Evolutionary conservation across 352 stramenopile species (phyloP).

Genomic region (Phytophthora crassamura): DNA sequence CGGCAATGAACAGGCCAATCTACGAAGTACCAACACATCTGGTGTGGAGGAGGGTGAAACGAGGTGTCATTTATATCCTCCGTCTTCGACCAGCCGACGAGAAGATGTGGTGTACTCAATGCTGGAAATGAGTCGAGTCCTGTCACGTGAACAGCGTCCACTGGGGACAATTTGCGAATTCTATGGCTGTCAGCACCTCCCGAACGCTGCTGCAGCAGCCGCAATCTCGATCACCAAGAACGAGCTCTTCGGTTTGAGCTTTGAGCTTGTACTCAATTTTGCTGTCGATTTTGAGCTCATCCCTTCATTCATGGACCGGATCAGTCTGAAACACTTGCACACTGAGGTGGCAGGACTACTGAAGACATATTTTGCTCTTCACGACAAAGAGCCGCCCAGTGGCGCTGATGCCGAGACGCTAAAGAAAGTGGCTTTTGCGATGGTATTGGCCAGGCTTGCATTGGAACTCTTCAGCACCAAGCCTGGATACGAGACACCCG

Average conservation of each 20-base stretch:
- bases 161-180: conserved; percentile 77
- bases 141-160: conserved; percentile 72
- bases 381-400: conserved; percentile 59
- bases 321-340: conserved; percentile 78
- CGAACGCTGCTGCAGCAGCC: conserved; percentile 23
- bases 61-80: conserved; percentile 26
- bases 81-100: conserved; percentile 30
- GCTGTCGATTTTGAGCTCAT: conserved; percentile 86
- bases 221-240: conserved; percentile 39
- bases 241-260: conserved; percentile 66
- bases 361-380: conserved; percentile 65
- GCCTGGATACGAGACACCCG: conserved; percentile 71
- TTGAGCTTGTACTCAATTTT: conserved; percentile 72
- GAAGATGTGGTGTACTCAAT: conserved; percentile 80
- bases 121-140: conserved; percentile 74
- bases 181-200: conserved; percentile 65
- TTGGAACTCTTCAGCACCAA: conserved; percentile 75
- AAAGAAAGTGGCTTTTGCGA: conserved; percentile 76
- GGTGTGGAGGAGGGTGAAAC: conserved; percentile 18
- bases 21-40: conserved; percentile 3
- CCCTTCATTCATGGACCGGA: conserved; percentile 79
- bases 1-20: conserved; percentile 26
- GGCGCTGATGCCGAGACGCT: conserved; percentile 66
- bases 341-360: conserved; percentile 62
- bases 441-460: conserved; percentile 69